A percentile compares a stretch with the other conserved stretches of the same genome.
phyloP scores from a whole-genome alignment of 2,329 filamentous ascomycete species.

The Aspergillus aculeatinus region DNA sequence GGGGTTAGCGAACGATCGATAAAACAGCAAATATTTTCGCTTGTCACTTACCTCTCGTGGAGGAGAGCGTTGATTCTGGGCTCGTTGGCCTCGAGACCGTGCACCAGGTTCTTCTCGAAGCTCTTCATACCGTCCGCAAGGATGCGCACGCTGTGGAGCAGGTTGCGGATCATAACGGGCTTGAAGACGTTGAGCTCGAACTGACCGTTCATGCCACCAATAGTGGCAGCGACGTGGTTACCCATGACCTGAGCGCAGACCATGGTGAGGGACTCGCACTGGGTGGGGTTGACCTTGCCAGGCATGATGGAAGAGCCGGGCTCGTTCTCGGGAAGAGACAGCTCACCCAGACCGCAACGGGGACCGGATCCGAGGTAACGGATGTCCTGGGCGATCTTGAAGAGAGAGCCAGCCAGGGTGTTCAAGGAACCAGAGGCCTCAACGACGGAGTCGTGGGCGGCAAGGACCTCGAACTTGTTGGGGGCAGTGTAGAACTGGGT shows the following conservation, averaged over 20 bases:
- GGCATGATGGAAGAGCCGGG: constrained; percentile 98
- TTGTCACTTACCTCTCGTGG: constrained; percentile 76
- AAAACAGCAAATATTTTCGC: neutral
- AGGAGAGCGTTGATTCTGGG: constrained; percentile 84
- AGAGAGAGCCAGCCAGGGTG: constrained; percentile 85
- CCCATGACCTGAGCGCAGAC: constrained; percentile 96
- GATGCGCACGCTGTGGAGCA: constrained; percentile 87
- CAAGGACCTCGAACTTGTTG: constrained; percentile 98
- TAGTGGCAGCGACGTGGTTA: constrained; percentile 89
- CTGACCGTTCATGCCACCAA: constrained; percentile 95
- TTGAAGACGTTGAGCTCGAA: constrained; percentile 99
- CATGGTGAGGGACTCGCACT: constrained; percentile 98
- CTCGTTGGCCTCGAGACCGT: constrained; percentile 88
- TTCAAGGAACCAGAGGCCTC: constrained; percentile 93
- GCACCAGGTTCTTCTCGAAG: constrained; percentile 91
- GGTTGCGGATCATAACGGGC: constrained; percentile 90
- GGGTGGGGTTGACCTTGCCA: constrained; percentile 98
- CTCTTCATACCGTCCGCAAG: constrained; percentile 90
- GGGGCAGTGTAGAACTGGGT: constrained; percentile 92
- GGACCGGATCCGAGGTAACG: constrained; percentile 95
- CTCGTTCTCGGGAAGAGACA: constrained; percentile 94
- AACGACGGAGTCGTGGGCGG: constrained; percentile 92
- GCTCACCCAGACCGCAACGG: constrained; percentile 91
- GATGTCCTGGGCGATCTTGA: constrained; percentile 98
- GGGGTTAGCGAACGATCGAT: constrained; percentile 21